Evolutionary conservation across 2,329 filamentous ascomycete species (phyloP).

Genomic region (Xylaria hypoxylon): DNA sequence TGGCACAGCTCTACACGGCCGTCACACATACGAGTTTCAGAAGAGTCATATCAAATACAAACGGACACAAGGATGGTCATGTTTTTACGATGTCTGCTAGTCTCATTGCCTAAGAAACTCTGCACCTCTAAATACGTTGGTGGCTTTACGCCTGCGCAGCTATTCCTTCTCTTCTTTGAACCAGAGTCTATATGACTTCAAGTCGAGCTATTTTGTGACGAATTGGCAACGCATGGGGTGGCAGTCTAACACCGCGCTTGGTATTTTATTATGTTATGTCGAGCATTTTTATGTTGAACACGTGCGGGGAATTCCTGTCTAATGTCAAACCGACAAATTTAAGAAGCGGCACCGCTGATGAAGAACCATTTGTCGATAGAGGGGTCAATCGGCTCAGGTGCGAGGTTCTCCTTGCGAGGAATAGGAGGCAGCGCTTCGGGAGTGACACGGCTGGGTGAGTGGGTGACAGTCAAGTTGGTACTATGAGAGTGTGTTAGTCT

Average conservation of each 20-base stretch:
- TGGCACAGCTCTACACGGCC: background rate
- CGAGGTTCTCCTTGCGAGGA: constrained; percentile 81
- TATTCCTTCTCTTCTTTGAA: background rate
- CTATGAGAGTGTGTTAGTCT: constrained; percentile 58
- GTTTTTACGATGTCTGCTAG: constrained; percentile 8
- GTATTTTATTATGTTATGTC: constrained; percentile 29
- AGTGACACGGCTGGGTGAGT: constrained; percentile 79
- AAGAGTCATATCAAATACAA: background rate
- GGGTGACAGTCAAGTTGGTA: constrained; percentile 80
- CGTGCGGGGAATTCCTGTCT: constrained; percentile 47
- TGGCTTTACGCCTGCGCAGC: constrained; percentile 3
- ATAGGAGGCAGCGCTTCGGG: constrained; percentile 79
- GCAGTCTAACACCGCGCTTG: constrained; percentile 33
- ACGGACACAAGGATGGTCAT: background rate
- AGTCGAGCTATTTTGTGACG: constrained; percentile 28
- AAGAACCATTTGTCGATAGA: constrained; percentile 99
- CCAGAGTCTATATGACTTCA: constrained; percentile 22
- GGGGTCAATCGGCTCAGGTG: constrained; percentile 89
- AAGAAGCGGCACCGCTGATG: constrained; percentile 95
- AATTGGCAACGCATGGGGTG: constrained; percentile 30
- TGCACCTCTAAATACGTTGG: background rate
- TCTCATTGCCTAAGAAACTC: constrained; percentile 5
- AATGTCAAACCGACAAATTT: constrained; percentile 54
- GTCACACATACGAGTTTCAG: background rate
- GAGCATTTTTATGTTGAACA: constrained; percentile 28